Percentiles rank a stretch among this genome's conserved stretches.
These are phyloP conservation scores for Suillus cothurnatus DNA, from an alignment of 768 basidiomycete species.

Conservation along the genomic window DNA sequence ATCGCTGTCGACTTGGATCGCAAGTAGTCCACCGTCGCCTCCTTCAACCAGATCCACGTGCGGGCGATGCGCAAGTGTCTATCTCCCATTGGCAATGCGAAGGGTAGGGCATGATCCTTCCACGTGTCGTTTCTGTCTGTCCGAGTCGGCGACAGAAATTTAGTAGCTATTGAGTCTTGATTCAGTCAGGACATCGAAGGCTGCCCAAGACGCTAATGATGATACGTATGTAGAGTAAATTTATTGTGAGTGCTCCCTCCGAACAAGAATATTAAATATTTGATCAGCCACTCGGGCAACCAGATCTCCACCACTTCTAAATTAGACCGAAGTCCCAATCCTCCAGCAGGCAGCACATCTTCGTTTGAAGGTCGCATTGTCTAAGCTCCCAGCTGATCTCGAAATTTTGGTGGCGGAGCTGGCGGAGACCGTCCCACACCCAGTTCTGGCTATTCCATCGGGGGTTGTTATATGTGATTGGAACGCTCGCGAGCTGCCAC, in stretches of 20 bases:
- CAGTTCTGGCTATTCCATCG: constrained; percentile 19
- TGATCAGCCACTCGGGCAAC: not conserved
- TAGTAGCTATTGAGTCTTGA: not conserved
- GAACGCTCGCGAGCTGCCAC: constrained; percentile 10
- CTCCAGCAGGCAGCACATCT: constrained; percentile 29
- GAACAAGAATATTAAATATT: not conserved
- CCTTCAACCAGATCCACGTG: not conserved
- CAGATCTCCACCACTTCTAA: not conserved
- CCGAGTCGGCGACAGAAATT: not conserved
- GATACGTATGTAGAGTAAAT: not conserved
- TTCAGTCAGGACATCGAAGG: not conserved
- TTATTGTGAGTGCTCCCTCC: not conserved
- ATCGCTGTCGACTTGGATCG: not conserved
- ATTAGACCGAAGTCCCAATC: constrained; percentile 8
- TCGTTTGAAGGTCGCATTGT: constrained; percentile 22
- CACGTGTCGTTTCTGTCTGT: not conserved
- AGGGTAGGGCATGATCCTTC: not conserved
- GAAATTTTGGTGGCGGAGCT: constrained; percentile 11
- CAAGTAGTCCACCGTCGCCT: not conserved
- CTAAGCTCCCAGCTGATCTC: constrained; percentile 18
- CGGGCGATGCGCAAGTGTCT: not conserved
- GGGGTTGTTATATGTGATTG: not conserved
- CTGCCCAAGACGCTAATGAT: not conserved
- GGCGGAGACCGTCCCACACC: constrained; percentile 24
- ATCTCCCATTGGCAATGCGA: not conserved